Evolutionary conservation across 108 stramenopile species (phyloP).

Genomic region (Pseudonitzschia pungens): DNA sequence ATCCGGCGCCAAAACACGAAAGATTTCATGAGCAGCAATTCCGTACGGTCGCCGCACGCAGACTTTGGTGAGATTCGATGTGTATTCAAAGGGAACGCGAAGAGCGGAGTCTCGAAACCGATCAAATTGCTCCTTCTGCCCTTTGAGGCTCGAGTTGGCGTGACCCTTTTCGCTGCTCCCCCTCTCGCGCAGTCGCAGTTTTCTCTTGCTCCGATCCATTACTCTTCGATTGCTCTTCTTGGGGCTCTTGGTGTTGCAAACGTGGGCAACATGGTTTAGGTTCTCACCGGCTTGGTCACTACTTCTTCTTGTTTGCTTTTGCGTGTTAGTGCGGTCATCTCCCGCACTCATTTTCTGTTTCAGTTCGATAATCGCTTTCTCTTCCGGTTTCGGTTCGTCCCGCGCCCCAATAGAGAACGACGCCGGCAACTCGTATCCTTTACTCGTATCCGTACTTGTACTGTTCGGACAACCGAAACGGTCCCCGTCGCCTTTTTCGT

Average conservation of each 20-base stretch:
- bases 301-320: too few species aligned
- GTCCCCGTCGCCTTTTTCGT: background rate
- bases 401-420: too few species aligned
- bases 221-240: slow-evolving; percentile 27
- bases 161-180: background rate
- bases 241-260: background rate
- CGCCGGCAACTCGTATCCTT: too few species aligned
- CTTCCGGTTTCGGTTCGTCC: too few species aligned
- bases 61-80: slow-evolving; percentile 45
- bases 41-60: slow-evolving; percentile 60
- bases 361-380: too few species aligned
- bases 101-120: slow-evolving; percentile 44
- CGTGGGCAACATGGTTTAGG: background rate
- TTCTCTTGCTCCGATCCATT: background rate
- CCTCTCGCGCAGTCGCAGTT: background rate
- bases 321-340: too few species aligned
- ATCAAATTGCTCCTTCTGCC: slow-evolving; percentile 21
- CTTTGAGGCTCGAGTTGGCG: background rate
- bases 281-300: too few species aligned
- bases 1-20: slow-evolving; percentile 18
- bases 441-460: too few species aligned
- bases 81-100: slow-evolving; percentile 52
- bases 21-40: slow-evolving; percentile 17
- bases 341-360: too few species aligned
- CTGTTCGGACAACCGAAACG: too few species aligned